Evolutionary conservation across 164 flowering plant species (phyloP), one percentile per base, ranked within the genome.

Genomic region (Euptelea pleiosperma): DNA sequence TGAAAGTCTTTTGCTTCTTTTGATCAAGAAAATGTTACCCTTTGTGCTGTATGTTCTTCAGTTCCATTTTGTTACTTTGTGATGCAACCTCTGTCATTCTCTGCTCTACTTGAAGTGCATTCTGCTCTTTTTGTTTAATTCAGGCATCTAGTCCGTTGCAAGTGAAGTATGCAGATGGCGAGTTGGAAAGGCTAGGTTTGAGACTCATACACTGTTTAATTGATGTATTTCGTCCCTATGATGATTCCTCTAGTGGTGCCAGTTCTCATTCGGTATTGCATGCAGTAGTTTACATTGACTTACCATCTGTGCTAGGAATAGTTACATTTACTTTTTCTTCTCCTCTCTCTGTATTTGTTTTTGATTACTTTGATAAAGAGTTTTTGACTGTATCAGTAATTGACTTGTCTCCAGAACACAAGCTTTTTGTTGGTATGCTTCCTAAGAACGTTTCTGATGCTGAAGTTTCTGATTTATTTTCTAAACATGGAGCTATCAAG

Each of bases 101-200:
- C 8, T 25, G 40, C 11, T 57, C 48, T 56, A 19, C 47, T 56
- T 48, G 39, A 47, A 40, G 10, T 30, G 22, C 48, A 8, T 34
- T 40, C 26, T 61, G 4, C 55, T 61, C 33, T 46, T 43, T 74
- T 52, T 77, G 58, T 74, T 43, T 58, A 51, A 41, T 77, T 60
- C 89, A 94, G 99, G 97, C 97, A 59, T 82, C 96, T 67, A 88
- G 95, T 66, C 99, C 96, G 4, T 75, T 94, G 81, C 99, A 94
- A 91, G 99, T 94, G 81, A 94, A 94, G 75, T 94, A 94, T 79
- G 99, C 99, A 63, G 96, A 94, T 76, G 99, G 99, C 62, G 97
- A 94, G 79, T 69, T 94, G 84, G 99, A 94, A 82, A 85, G 97
- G 64, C 79, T 94, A 83, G 99, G 99, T 93, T 55, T 61, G 61